Evolutionary conservation across 306 rosid species (phyloP).

Genomic region (Erythrophleum fordii): DNA sequence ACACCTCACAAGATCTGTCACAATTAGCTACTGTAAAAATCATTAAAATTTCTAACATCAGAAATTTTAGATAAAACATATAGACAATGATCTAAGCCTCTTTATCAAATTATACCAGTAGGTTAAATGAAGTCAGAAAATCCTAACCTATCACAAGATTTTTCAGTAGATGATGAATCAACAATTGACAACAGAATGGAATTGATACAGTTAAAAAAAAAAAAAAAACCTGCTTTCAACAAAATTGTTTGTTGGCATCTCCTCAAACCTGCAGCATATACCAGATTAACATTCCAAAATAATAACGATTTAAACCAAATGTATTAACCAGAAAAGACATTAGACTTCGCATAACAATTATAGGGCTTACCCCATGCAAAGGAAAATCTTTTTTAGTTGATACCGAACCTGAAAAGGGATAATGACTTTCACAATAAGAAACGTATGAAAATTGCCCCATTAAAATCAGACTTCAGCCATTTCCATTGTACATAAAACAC

Average conservation of each 20-base stretch:
- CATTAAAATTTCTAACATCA: not conserved
- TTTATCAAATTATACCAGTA: not conserved
- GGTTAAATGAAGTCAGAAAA: not conserved
- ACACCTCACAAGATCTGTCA: not conserved
- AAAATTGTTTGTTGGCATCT: constrained; percentile 96
- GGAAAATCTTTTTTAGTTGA: constrained; percentile 82
- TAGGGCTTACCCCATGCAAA: constrained; percentile 81
- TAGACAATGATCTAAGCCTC: not conserved
- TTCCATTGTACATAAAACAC: not conserved
- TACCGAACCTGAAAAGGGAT: constrained; percentile 70
- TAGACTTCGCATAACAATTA: constrained; percentile 30
- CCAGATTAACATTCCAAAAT: constrained; percentile 24
- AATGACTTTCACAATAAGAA: constrained; percentile 27
- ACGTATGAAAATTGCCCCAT: not conserved
- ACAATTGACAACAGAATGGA: not conserved
- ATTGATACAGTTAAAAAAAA: constrained; percentile 17
- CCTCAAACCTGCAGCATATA: constrained; percentile 78
- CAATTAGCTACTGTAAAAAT: not conserved
- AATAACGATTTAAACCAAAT: constrained; percentile 18
- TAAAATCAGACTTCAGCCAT: not conserved
- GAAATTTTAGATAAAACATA: not conserved
- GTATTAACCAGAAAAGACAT: constrained; percentile 24
- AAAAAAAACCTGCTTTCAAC: constrained; percentile 90
- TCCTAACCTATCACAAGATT: not conserved
- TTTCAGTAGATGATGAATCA: not conserved